These are phyloP conservation scores for Auriscalpium orientale DNA, from an alignment of 768 basidiomycete genomes.

Conservation along the genomic window DNA sequence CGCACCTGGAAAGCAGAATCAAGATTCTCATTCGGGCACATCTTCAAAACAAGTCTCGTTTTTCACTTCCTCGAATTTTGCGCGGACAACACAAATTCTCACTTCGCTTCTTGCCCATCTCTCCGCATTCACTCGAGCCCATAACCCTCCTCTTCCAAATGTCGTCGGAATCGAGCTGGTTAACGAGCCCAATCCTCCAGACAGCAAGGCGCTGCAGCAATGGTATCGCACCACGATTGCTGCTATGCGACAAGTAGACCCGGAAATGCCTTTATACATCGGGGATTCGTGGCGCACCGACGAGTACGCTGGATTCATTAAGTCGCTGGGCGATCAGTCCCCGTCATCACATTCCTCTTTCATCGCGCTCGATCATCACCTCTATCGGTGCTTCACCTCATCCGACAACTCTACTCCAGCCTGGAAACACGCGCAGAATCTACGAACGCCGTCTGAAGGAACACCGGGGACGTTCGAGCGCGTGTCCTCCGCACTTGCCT, in stretches of 20 bases:
- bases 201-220: slow-evolving; percentile 40
- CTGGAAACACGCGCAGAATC: slow-evolving; percentile 41
- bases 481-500: slow-evolving; percentile 25
- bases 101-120: slow-evolving; percentile 35
- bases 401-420: slow-evolving; percentile 49
- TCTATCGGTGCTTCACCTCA: slow-evolving; percentile 73
- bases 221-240: slow-evolving; percentile 61
- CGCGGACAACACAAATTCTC: slow-evolving; percentile 42
- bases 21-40: slow-evolving; percentile 58
- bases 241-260: slow-evolving; percentile 42
- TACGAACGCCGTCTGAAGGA: slow-evolving; percentile 33
- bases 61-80: slow-evolving; percentile 38
- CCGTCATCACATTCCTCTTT: slow-evolving; percentile 12
- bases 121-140: slow-evolving; percentile 24
- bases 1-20: slow-evolving; percentile 70
- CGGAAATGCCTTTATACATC: slow-evolving; percentile 61
- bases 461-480: slow-evolving; percentile 35
- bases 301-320: slow-evolving; percentile 40
- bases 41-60: slow-evolving; percentile 41
- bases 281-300: slow-evolving; percentile 71
- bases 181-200: slow-evolving; percentile 49
- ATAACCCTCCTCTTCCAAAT: slow-evolving; percentile 33
- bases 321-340: not conserved
- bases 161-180: slow-evolving; percentile 51
- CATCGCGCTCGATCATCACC: slow-evolving; percentile 70